Evolutionary conservation across 2,329 filamentous ascomycete species (phyloP).

Genomic region (Pseudonectria buxi): DNA sequence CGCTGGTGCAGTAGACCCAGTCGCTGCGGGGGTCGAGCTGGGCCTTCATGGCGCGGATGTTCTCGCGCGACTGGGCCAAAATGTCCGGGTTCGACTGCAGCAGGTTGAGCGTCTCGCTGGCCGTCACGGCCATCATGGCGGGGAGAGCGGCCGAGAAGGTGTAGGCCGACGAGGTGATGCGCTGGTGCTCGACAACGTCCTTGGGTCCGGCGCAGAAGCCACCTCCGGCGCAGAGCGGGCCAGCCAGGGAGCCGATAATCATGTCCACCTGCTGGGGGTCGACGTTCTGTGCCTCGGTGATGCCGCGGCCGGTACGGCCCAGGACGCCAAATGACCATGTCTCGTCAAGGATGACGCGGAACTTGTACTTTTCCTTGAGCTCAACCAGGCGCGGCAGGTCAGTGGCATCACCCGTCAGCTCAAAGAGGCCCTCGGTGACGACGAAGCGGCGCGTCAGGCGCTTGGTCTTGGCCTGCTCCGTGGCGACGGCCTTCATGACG

Average conservation of each 20-base stretch:
- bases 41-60: conserved; percentile 75
- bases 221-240: conserved; percentile 83
- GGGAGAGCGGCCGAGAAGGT: conserved; percentile 94
- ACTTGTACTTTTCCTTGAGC: conserved; percentile 94
- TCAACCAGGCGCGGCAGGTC: conserved; percentile 87
- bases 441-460: conserved; percentile 89
- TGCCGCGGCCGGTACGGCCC: conserved; percentile 80
- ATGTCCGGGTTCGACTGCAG: conserved; percentile 84
- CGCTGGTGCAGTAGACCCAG: conserved; percentile 79
- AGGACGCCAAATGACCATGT: conserved; percentile 96
- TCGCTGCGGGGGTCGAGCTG: conserved; percentile 91
- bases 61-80: conserved; percentile 71
- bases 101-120: conserved; percentile 81
- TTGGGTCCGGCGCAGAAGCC: conserved; percentile 90
- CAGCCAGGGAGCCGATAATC: conserved; percentile 89
- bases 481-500: conserved; percentile 75
- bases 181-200: conserved; percentile 93
- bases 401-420: conserved; percentile 78
- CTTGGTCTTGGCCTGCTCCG: conserved; percentile 79
- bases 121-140: conserved; percentile 90
- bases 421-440: conserved; percentile 91
- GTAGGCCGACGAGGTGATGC: conserved; percentile 85
- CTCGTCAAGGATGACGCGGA: conserved; percentile 94
- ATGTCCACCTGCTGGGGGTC: conserved; percentile 92
- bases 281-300: conserved; percentile 95